These are phyloP conservation scores for Maudiozyma humilis DNA, from an alignment of 1,139 yeast species.

Conservation along the genomic window DNA sequence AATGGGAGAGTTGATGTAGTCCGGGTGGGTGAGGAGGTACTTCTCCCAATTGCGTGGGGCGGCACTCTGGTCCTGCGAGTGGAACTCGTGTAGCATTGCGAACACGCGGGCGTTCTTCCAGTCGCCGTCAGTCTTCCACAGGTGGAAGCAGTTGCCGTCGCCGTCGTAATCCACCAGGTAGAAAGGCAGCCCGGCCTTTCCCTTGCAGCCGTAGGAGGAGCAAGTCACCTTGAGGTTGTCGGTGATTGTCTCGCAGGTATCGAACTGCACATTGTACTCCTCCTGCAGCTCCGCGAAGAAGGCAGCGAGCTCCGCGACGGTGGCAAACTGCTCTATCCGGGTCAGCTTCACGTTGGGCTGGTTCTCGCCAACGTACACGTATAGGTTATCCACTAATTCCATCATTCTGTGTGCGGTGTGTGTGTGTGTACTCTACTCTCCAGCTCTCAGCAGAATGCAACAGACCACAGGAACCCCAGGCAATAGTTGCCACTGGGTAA, in stretches of 20 bases:
- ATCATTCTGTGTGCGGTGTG: neutral
- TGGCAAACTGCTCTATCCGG: conserved; percentile 6
- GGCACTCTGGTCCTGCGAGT: neutral
- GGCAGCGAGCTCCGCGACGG: conserved; percentile 12
- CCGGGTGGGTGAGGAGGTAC: neutral
- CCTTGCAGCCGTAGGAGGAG: conserved; percentile 10
- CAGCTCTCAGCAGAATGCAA: neutral
- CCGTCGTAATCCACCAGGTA: conserved; percentile 25
- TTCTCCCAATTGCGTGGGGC: neutral
- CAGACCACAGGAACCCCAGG: neutral
- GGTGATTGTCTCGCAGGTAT: conserved; percentile 24
- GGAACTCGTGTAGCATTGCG: conserved; percentile 14
- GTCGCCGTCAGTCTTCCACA: conserved; percentile 24
- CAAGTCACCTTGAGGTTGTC: conserved; percentile 25
- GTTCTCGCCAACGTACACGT: conserved; percentile 24
- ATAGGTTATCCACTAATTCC: conserved; percentile 13
- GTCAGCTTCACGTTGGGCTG: conserved; percentile 15
- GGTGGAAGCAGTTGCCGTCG: conserved; percentile 13
- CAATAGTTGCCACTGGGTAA: no score
- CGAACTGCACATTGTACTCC: conserved; percentile 20
- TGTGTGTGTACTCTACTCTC: neutral
- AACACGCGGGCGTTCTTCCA: conserved; percentile 22
- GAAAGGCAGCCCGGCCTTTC: conserved; percentile 15
- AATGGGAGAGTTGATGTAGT: conserved; percentile 7
- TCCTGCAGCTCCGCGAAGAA: conserved; percentile 23